Base-by-base conservation (phyloP, 192 early-diverging fungal genomes). In the Coemansia interrupta region DNA sequence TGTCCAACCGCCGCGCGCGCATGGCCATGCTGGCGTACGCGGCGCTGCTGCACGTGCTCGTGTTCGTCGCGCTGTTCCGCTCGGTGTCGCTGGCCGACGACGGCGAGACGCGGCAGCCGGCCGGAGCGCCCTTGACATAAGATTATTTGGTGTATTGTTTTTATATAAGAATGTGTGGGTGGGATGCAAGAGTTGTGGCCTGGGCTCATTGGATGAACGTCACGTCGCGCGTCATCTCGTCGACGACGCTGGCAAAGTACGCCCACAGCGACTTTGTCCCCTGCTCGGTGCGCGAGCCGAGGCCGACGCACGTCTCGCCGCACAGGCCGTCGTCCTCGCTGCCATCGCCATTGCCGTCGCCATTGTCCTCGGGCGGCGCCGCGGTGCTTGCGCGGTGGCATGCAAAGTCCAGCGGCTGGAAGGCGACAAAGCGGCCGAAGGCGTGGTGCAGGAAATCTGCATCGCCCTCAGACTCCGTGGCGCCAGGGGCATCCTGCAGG, bases 41-140 rank as follows among this genome's bases (percentile, higher is more conserved):
- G 6, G 63, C 41, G 13, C 63, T 86, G 29, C 72, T 96, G 24
- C 94, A 96, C 68, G 56, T 92, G 19, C 65, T 96, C 51, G 92
- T 96, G 9, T 80, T 92, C 14, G 73, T 82, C 22, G 86, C 87
- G 15, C 49, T 93, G 30, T 91, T 87, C 53, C 75, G 68, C 15
- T 54, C 60, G 0, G 54, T 66, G 47, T 44, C 71, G 39, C 18
- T 56, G 1, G 60, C 58, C 1, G 74, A 78, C 46, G 54, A 61
- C 18, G 13, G 32, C 32, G 32, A 58, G 9, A 8, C 46, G 8
- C 46, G 42, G 13, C 54, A 64, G 20, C 54, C 32, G 0, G 60
- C 40, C 12, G 46, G 22, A 4, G 43, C 50, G 32, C 28, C 39
- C 22, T n/a, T 18, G 12, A 30, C 12, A 14, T 19, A 46, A 18